A percentile compares a stretch with the other conserved stretches of the same genome.
These are phyloP conservation scores for Scenedesmus sp. DNA, from an alignment of 163 green algal genomes.

Conservation along the genomic window DNA sequence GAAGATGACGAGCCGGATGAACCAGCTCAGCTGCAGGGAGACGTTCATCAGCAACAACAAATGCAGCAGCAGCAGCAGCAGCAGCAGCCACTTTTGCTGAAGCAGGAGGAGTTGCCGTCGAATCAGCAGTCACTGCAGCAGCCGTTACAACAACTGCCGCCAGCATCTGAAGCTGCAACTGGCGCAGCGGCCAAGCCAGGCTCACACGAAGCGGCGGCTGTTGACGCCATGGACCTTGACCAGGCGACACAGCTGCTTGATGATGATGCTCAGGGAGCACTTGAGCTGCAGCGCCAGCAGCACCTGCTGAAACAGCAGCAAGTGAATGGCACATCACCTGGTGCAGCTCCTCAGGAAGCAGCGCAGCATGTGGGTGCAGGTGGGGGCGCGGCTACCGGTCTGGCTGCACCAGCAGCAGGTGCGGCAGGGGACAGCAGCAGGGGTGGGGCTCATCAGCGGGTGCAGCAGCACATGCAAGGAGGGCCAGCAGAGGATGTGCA, in stretches of 20 bases:
- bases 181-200: background rate
- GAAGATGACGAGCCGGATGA: slow-evolving; percentile 15
- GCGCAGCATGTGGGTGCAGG: background rate
- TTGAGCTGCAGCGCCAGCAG: background rate
- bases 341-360: background rate
- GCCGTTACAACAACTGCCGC: background rate
- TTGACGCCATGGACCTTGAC: background rate
- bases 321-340: background rate
- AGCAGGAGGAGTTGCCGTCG: background rate
- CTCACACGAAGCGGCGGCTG: background rate
- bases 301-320: background rate
- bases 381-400: background rate
- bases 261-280: background rate
- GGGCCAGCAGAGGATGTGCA: background rate
- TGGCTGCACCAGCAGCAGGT: background rate
- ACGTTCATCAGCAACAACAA: background rate
- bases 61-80: background rate
- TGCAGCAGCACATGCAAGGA: background rate
- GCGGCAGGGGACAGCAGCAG: background rate
- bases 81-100: background rate
- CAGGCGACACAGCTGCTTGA: slow-evolving; percentile 5
- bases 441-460: background rate
- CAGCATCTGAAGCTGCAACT: background rate
- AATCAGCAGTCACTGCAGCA: slow-evolving; percentile 7
- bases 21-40: background rate